phyloP scores from a whole-genome alignment of 805 yeast species.

The Saccharomycopsis javanensis region DNA sequence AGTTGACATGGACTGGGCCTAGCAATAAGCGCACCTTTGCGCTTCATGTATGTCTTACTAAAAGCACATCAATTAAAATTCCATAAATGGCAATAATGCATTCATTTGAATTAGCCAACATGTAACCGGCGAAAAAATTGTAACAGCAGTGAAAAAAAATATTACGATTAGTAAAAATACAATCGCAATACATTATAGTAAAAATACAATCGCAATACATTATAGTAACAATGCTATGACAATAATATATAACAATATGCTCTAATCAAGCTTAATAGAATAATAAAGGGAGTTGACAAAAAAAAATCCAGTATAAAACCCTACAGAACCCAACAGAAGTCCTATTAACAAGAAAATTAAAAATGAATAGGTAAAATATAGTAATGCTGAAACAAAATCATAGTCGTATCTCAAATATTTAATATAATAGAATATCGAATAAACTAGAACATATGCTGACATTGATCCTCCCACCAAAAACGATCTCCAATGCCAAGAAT shows the following conservation, averaged over 20 bases:
- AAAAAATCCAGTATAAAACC: slow-evolving; percentile 53
- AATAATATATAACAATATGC: neutral
- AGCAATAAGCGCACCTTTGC: too few species aligned
- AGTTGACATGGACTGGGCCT: too few species aligned
- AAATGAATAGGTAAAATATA: slow-evolving; percentile 65
- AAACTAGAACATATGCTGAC: slow-evolving; percentile 59
- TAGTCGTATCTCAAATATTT: slow-evolving; percentile 43
- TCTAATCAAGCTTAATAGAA: slow-evolving; percentile 45
- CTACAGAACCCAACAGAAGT: slow-evolving; percentile 66
- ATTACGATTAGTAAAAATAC: too few species aligned
- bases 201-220: too few species aligned
- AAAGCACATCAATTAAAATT: too few species aligned
- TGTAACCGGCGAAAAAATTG: too few species aligned
- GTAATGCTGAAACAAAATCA: slow-evolving; percentile 55
- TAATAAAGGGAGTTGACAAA: slow-evolving; percentile 57
- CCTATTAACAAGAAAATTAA: slow-evolving; percentile 55
- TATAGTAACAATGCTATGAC: too few species aligned
- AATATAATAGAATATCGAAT: slow-evolving; percentile 58
- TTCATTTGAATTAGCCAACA: too few species aligned
- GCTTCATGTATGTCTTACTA: too few species aligned
- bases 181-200: too few species aligned
- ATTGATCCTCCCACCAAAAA: slow-evolving; percentile 63
- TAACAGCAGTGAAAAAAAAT: too few species aligned
- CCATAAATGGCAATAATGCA: too few species aligned
- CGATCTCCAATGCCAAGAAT: slow-evolving; percentile 78